Conservation (phyloP, 257 asterid species). For the Nicotiana undulata region DNA sequence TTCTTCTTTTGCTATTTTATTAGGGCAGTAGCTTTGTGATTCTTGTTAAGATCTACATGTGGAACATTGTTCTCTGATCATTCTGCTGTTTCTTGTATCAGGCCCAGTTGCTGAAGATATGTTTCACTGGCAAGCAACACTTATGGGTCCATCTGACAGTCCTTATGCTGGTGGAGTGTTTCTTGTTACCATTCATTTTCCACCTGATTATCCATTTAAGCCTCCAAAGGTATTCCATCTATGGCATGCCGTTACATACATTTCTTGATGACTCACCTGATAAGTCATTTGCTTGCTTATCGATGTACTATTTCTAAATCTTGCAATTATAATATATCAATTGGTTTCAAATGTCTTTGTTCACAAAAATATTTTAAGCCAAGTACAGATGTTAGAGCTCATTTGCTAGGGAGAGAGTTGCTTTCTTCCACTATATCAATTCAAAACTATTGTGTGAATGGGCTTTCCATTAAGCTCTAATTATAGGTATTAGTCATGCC, state of each 20-base stretch:
- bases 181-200: conserved; percentile 36
- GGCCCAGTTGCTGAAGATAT: conserved; percentile 44
- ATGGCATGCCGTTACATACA: neutral
- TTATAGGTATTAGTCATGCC: neutral
- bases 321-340: neutral
- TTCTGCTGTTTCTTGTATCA: conserved; percentile 2
- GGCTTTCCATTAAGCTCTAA: neutral
- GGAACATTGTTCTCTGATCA: neutral
- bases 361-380: neutral
- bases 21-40: neutral
- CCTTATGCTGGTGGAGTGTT: conserved; percentile 42
- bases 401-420: neutral
- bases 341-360: neutral
- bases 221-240: conserved; percentile 31
- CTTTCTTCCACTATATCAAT: neutral
- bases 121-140: conserved; percentile 42
- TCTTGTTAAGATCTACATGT: neutral
- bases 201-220: conserved; percentile 36
- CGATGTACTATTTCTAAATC: neutral
- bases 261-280: neutral
- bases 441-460: neutral
- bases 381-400: neutral
- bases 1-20: neutral
- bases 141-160: conserved; percentile 43
- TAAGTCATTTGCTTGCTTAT: neutral